Evolutionary conservation across 2,329 filamentous ascomycete genomes (phyloP).

Genomic region (Botrytis deweyae): DNA sequence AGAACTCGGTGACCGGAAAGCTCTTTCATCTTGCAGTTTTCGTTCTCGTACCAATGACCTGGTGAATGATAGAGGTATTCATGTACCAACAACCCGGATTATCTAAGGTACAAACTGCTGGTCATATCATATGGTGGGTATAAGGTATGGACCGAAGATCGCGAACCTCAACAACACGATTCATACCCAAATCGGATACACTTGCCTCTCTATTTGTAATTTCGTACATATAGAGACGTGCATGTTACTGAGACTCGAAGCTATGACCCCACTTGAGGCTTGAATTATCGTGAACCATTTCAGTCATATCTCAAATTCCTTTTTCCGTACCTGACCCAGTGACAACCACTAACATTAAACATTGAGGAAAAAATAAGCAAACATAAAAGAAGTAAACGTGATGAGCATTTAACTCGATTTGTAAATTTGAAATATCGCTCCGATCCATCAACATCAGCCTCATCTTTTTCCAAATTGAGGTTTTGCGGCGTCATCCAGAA

Average conservation of each 20-base stretch:
- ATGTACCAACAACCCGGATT: slow-evolving; percentile 21
- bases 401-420: background rate
- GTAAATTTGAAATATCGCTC: background rate
- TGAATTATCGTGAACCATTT: slow-evolving; percentile 17
- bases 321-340: slow-evolving; percentile 8
- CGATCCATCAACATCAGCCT: slow-evolving; percentile 1
- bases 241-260: background rate
- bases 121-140: background rate
- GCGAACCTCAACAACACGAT: background rate
- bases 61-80: slow-evolving; percentile 20
- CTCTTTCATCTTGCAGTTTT: slow-evolving; percentile 17
- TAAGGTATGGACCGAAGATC: slow-evolving; percentile 8
- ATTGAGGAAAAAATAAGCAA: background rate
- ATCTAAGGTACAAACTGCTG: slow-evolving; percentile 10
- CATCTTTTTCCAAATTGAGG: background rate
- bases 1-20: background rate
- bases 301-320: slow-evolving; percentile 14
- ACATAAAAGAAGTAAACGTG: background rate
- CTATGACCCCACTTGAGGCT: slow-evolving; percentile 10
- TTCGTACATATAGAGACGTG: background rate
- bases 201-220: background rate
- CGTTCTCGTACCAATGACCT: slow-evolving; percentile 19
- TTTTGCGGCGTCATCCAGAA: slow-evolving; percentile 17
- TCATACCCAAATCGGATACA: background rate
- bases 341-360: background rate